Conservation (phyloP, 305 asterid genomes). For the Fraxinus baroniana region DNA sequence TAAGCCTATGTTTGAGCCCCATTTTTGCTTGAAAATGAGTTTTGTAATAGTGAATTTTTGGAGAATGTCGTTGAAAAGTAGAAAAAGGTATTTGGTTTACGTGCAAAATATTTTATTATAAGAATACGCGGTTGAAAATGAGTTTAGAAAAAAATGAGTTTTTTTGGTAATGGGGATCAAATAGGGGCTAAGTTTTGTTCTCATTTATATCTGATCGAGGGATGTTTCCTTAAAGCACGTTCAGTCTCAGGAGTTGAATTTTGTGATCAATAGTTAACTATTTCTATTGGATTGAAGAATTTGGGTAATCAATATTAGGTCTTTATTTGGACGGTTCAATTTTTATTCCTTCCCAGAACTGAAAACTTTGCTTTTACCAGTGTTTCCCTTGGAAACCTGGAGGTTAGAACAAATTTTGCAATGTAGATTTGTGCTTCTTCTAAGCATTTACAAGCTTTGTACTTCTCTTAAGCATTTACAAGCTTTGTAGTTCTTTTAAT, state of each 20-base stretch:
- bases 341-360: not conserved
- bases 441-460: not conserved
- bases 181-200: not conserved
- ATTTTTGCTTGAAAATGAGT: not conserved
- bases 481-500: not conserved
- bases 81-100: not conserved
- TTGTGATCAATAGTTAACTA: not conserved
- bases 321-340: not conserved
- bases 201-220: constrained; percentile 1
- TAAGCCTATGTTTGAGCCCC: not conserved
- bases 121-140: not conserved
- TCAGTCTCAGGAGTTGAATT: constrained; percentile 7
- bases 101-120: not conserved
- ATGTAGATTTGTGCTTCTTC: not conserved
- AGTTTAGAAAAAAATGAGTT: not conserved
- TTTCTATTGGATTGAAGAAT: not conserved
- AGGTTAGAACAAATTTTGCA: not conserved
- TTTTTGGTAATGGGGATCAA: not conserved
- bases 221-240: not conserved
- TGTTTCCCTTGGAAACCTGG: not conserved
- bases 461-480: not conserved
- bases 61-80: too few relatives aligned
- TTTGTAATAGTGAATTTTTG: not conserved
- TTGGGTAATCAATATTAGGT: not conserved
- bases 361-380: not conserved